Base-by-base conservation (phyloP, 306 rosid species). In the Cyclanthera cordifolia region DNA sequence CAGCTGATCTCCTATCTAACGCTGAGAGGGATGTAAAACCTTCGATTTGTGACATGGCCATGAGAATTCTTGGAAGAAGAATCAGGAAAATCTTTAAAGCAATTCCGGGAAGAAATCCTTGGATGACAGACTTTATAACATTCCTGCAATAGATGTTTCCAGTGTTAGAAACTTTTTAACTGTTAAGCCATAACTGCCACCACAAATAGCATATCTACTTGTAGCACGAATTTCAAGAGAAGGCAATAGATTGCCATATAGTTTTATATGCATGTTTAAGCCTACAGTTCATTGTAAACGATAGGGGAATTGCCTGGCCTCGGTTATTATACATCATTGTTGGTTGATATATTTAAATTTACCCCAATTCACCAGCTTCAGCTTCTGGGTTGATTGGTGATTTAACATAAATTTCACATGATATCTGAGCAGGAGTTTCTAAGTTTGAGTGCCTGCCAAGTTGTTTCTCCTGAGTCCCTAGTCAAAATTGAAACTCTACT, bases 81-180 rank as follows among this genome's bases (percentile, higher is more conserved):
- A 70, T 68, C 21, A 92, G 95, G 74, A 92, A 92, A 79, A 92
- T 65, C 86, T 92, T 92, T 19, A 92, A 78, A 66, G 86, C 90
- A 53, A 89, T 81, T 69, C 98, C 98, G 39, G 98, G 98, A 56
- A 92, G 77, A 84, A 89, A 92, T 67, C 98, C 98, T 83, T 92
- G 93, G 70, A 92, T 76, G 16, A 92, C 63, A 76, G 90, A 80
- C 84, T 80, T 85, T 20, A 89, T 56, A 28, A 80, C 60, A 13
- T 79, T 52, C 83, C 97, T 92, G 92, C 69, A 77, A 76, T 43
- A 72, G 67, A 70, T 43, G 67, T 73, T 69, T 77, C 73, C 65
- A 74, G 69, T 25, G 72, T 64, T 61, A 71, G 63, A 79, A 41
- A 71, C 64, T 53, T 69, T 41, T 69, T 41, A 37, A 30, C 56